Base-by-base conservation (phyloP, 1,139 yeast species). In the Blastobotrys capitulatus region DNA sequence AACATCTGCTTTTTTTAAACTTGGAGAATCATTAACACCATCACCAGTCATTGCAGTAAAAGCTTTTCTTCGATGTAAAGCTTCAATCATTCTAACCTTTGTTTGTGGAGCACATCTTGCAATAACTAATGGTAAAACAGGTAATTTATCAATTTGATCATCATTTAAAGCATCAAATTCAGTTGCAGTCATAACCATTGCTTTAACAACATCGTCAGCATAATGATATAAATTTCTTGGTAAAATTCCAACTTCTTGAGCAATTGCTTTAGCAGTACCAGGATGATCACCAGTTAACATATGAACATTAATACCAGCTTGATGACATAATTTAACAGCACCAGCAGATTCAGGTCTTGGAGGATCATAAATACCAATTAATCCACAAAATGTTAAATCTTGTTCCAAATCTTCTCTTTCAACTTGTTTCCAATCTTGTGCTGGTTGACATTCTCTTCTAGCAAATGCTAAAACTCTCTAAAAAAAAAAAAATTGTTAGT, bases 21-120 rank as follows among this genome's bases (percentile, higher is more conserved):
- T 97, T 15, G 98, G 98, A 0, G 98, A 97, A 71, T 92, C 98
- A 65, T 92, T 92, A 27, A 92, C 98, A 69, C 98, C 98, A 68
- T 92, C 98, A 58, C 98, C 98, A 12, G 98, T 92, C 98, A 92
- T 92, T 38, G 97, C 98, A 46, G 92, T 97, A 55, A 92, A 83
- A 66, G 92, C 96, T 44, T 97, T 97, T 61, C 95, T 79, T 63
- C 82, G 77, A 68, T 92, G 97, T 59, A 92, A 76, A 0, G 97
- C 97, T 62, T 86, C 80, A 31, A 92, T 96, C 68, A 92, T 92
- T 48, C 86, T 76, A 53, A 92, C 86, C 67, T 92, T 92, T 71
- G 92, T 96, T 64, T 90, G 96, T 1, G 98, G 98, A 0, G 97
- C 85, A 12, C 97, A 89, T 71, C 98, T 81, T 2, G 98, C 97